A percentile compares a stretch with the other conserved stretches of the same genome.
These are phyloP conservation scores for Vicia villosa DNA, from an alignment of 306 rosid genomes.

Conservation along the genomic window DNA sequence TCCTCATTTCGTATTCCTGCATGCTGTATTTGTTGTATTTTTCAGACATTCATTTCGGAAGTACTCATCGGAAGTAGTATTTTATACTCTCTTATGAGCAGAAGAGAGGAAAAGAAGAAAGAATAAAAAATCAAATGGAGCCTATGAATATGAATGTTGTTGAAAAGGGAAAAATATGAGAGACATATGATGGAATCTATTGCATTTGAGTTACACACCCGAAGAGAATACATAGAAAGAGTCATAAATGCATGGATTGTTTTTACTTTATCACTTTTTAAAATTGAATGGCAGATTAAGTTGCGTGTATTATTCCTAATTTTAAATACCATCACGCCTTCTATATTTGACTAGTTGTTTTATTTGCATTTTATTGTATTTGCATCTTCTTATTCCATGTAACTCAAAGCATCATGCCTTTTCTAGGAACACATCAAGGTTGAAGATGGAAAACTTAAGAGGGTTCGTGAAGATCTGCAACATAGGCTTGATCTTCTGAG, in stretches of 20 bases:
- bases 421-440: slow-evolving; percentile 68
- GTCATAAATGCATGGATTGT: neutral
- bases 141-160: slow-evolving; percentile 14
- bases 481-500: slow-evolving; percentile 70
- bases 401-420: slow-evolving; percentile 32
- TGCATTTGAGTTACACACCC: neutral
- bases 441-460: slow-evolving; percentile 67
- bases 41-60: neutral
- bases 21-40: neutral
- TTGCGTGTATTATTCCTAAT: slow-evolving; percentile 19
- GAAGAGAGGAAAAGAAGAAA: neutral
- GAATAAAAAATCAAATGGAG: slow-evolving; percentile 8
- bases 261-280: slow-evolving; percentile 9
- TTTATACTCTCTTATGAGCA: neutral
- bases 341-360: slow-evolving; percentile 26
- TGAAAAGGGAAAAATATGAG: neutral
- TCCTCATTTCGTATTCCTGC: slow-evolving; percentile 12
- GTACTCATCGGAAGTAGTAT: slow-evolving; percentile 12
- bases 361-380: slow-evolving; percentile 26
- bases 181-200: neutral
- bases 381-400: slow-evolving; percentile 22
- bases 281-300: slow-evolving; percentile 2
- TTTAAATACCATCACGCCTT: slow-evolving; percentile 11
- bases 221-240: neutral
- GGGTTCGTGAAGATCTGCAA: slow-evolving; percentile 81